Conservation (phyloP, 2,329 filamentous ascomycete species). For the Magnaporthales sp. region DNA sequence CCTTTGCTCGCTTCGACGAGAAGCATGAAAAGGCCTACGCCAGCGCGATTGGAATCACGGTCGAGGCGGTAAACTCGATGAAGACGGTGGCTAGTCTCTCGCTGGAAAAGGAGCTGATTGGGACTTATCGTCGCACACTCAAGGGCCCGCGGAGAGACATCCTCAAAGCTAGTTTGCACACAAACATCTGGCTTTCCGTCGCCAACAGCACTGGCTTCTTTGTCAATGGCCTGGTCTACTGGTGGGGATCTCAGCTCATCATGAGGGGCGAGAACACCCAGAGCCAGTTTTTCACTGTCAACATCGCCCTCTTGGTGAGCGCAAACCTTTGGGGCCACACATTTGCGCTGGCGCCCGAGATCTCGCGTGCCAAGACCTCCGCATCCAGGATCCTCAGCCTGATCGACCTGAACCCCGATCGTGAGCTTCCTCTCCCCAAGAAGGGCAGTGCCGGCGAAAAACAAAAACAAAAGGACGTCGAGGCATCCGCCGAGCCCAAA, state of each 20-base stretch:
- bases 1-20: constrained; percentile 53
- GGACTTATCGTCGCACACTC: constrained; percentile 43
- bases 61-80: constrained; percentile 58
- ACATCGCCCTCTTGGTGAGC: constrained; percentile 62
- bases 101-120: constrained; percentile 40
- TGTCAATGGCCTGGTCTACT: constrained; percentile 69
- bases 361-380: constrained; percentile 57
- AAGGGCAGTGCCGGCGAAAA: constrained; percentile 2
- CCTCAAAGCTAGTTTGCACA: constrained; percentile 36
- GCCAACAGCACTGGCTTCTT: constrained; percentile 54
- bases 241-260: constrained; percentile 70
- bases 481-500: constrained; percentile 20
- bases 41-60: constrained; percentile 53
- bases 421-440: background rate
- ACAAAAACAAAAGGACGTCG: constrained; percentile 25
- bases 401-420: constrained; percentile 2
- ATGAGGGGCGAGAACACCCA: constrained; percentile 53
- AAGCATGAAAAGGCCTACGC: constrained; percentile 57
- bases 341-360: constrained; percentile 66
- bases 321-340: constrained; percentile 67
- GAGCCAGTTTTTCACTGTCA: constrained; percentile 67
- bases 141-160: constrained; percentile 44
- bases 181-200: constrained; percentile 52
- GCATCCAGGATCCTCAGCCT: constrained; percentile 39
- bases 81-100: constrained; percentile 52